Conservation (phyloP, 176 grass and related monocot species). For the Eremochloa ophiuroides region DNA sequence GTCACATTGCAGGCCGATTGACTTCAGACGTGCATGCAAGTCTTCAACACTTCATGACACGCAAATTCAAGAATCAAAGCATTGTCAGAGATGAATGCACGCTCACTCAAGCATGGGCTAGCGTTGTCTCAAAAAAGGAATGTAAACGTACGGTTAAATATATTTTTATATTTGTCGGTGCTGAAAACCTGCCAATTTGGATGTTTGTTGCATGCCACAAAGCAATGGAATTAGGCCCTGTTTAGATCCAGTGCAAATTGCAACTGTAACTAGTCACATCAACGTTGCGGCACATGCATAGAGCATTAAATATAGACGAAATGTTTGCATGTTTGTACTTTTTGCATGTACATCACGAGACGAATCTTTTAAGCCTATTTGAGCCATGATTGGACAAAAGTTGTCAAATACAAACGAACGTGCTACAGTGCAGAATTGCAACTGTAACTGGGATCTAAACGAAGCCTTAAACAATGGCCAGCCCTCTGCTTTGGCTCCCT, state of each 20-base stretch:
- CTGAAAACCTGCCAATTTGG: conserved; percentile 20
- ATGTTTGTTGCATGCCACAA: conserved; percentile 17
- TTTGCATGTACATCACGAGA: too few species aligned
- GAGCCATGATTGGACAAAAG: too few species aligned
- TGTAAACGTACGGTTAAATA: conserved; percentile 21
- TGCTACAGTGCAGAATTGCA: too few species aligned
- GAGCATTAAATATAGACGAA: too few species aligned
- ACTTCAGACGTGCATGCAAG: conserved; percentile 5
- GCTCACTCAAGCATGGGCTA: neutral
- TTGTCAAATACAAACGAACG: too few species aligned
- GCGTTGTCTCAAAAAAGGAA: conserved; percentile 43
- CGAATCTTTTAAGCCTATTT: too few species aligned
- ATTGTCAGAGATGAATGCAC: neutral
- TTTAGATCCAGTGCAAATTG: too few species aligned
- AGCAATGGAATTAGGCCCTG: neutral
- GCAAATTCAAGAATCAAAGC: neutral
- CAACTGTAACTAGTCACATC: too few species aligned
- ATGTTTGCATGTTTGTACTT: too few species aligned
- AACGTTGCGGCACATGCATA: too few species aligned
- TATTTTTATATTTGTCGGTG: neutral
- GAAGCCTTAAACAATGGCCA: conserved; percentile 10
- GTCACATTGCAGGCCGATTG: conserved; percentile 3
- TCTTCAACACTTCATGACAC: neutral
- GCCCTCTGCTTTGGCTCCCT: neutral
- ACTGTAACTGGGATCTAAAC: too few species aligned